Evolutionary conservation across 164 flowering plant species (phyloP), one percentile per base, ranked within the genome.

Genomic region (Echeveria elegans): DNA sequence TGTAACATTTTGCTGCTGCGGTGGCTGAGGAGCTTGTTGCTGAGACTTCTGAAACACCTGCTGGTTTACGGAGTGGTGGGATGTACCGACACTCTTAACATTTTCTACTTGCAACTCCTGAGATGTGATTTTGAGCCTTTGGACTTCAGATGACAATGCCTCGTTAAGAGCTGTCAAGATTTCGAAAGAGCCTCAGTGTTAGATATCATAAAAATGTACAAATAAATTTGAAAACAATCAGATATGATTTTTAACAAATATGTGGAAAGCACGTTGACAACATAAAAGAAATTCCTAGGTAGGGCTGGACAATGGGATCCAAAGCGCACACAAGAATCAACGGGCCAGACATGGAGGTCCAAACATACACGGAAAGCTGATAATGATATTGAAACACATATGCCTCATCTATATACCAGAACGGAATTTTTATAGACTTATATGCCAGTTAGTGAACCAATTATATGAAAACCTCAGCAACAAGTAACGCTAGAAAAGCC

Each of bases 141-240:
- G 89, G 21, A 87, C 85, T 76, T 87, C 92, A 28, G 81, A 74
- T 2, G 80, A 81, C 68, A 87, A 71, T 65, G 89, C 79, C 66
- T 85, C 89, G 36, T 83, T 82, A 53, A 87, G 72, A 70, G 87
- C 92, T 87, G 84, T 65, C 73, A 66, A 32, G 41, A 15, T 63
- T 14, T 32, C 21, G 26, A 34, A 34, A 31, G 32, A 63, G 4
- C 45, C 1, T 48, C 14, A 63, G 41, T 0, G 24, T 63, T 32
- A 8, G 10, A 9, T 18, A 63, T 6, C 23, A 48, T n/a, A 48
- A n/a, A 9, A 19, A 19, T 18, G 31, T 31, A n/a, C 53, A 19
- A n/a, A 45, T 19, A 45, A 45, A 45, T 14, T 16, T 2, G n/a
- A 19, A n/a, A n/a, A n/a, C 23, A 48, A 48, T n/a, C 24, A 48